Percentiles rank a stretch among this genome's conserved stretches.
phyloP scores from a whole-genome alignment of 306 rosid genomes.

The Sicyos baderoa region DNA sequence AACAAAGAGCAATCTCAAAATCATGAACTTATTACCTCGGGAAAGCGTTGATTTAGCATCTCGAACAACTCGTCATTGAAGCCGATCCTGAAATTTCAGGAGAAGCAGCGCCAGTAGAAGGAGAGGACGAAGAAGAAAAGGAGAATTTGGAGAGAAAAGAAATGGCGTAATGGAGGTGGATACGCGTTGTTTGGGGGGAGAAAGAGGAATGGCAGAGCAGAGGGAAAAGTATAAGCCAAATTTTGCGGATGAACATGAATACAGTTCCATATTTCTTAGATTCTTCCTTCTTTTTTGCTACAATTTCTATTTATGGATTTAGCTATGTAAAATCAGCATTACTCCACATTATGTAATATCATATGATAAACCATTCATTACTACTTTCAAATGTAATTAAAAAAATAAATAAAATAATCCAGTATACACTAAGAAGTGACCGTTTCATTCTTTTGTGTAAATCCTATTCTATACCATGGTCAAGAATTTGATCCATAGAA shows the following conservation, averaged over 20 bases:
- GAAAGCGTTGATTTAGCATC: not conserved
- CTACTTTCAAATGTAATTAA: too few species aligned
- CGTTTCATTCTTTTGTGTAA: too few species aligned
- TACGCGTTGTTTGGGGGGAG: not conserved
- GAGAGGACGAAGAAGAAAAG: not conserved
- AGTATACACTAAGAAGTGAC: too few species aligned
- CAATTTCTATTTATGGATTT: too few species aligned
- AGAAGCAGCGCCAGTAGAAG: not conserved
- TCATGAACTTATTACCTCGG: slow-evolving; percentile 1
- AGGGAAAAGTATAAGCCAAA: not conserved
- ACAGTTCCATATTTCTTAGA: too few species aligned
- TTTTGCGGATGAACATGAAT: not conserved
- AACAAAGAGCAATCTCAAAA: not conserved
- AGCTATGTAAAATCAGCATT: too few species aligned
- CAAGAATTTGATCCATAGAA: too few species aligned
- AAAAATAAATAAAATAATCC: too few species aligned
- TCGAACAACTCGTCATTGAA: slow-evolving; percentile 15
- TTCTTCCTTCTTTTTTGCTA: too few species aligned
- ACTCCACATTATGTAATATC: too few species aligned
- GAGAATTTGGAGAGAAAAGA: not conserved
- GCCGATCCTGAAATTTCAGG: slow-evolving; percentile 4
- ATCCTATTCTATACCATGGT: too few species aligned
- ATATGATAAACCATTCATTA: too few species aligned
- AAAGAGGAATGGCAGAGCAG: not conserved
- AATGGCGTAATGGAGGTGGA: not conserved